Percentiles rank a stretch among this genome's conserved stretches.
Evolutionary conservation across 108 stramenopile genomes (phyloP).

Genomic region (Cyclotella sp.): DNA sequence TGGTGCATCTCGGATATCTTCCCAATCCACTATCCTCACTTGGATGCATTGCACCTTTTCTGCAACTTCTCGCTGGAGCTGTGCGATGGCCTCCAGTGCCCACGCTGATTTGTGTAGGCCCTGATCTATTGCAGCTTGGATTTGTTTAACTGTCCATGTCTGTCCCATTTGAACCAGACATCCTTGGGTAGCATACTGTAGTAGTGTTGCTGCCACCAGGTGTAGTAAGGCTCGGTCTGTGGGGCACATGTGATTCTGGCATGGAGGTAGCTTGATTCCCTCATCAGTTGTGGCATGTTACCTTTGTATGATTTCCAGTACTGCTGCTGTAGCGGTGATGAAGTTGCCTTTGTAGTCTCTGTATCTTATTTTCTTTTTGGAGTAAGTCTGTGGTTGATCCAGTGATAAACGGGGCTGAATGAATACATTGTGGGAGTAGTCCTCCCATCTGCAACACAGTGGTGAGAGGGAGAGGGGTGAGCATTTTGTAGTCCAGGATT

Average conservation of each 20-base stretch:
- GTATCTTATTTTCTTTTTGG: too few relatives aligned
- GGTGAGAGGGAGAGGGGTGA: too few relatives aligned
- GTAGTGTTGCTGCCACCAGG: background rate
- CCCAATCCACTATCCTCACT: background rate
- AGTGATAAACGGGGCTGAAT: too few relatives aligned
- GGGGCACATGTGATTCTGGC: background rate
- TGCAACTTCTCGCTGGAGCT: too few relatives aligned
- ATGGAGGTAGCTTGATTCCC: background rate
- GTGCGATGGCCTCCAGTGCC: background rate
- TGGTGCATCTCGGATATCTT: background rate
- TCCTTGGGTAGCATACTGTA: background rate
- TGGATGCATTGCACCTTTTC: background rate
- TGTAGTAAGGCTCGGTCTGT: too few relatives aligned
- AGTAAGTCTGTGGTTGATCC: too few relatives aligned
- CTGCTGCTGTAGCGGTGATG: background rate
- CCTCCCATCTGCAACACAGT: too few relatives aligned
- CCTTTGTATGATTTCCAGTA: constrained; percentile 4
- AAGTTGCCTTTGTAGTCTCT: too few relatives aligned
- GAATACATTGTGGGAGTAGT: too few relatives aligned
- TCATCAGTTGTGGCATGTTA: background rate
- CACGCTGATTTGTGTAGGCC: background rate
- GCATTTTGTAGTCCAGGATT: too few relatives aligned
- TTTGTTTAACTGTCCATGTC: background rate
- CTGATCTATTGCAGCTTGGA: background rate
- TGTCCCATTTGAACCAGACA: background rate